Percentiles rank a stretch among this genome's conserved stretches.
These are phyloP conservation scores for Meira nashicola DNA, from an alignment of 1,284 basidiomycete genomes.

Conservation along the genomic window DNA sequence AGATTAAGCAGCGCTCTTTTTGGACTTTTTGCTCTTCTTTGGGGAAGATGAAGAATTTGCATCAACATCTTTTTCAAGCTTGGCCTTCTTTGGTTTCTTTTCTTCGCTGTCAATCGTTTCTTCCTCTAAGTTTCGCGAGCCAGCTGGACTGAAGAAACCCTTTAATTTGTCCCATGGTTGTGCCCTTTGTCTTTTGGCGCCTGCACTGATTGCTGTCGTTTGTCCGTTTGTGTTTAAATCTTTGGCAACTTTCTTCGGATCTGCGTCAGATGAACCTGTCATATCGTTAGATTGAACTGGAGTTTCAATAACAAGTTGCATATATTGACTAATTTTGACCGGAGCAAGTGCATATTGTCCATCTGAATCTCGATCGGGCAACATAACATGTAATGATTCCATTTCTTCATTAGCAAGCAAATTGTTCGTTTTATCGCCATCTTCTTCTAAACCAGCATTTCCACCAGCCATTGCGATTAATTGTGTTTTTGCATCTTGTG, in stretches of 20 bases:
- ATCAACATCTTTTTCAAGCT: too few relatives aligned
- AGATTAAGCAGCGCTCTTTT: too few relatives aligned
- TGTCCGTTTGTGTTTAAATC: neutral
- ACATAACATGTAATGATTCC: neutral
- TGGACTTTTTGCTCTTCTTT: too few relatives aligned
- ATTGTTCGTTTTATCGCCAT: neutral
- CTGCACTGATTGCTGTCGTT: neutral
- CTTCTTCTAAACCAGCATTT: neutral
- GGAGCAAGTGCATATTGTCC: neutral
- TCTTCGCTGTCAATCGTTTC: neutral
- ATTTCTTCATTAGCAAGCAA: neutral
- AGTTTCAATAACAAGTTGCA: slow-evolving; percentile 1
- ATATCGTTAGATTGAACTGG: neutral
- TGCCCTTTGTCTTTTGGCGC: slow-evolving; percentile 2
- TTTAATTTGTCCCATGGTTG: slow-evolving; percentile 9
- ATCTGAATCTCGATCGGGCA: neutral
- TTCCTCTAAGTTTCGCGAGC: neutral
- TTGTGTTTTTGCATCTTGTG: neutral
- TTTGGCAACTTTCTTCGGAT: neutral
- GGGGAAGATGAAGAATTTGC: too few relatives aligned
- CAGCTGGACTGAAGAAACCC: slow-evolving; percentile 3
- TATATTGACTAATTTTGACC: neutral
- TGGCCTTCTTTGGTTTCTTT: too few relatives aligned
- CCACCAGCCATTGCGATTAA: slow-evolving; percentile 6
- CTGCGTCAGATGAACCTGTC: neutral